phyloP scores from a whole-genome alignment of 768 basidiomycete species.

The Amanita fuliginea region DNA sequence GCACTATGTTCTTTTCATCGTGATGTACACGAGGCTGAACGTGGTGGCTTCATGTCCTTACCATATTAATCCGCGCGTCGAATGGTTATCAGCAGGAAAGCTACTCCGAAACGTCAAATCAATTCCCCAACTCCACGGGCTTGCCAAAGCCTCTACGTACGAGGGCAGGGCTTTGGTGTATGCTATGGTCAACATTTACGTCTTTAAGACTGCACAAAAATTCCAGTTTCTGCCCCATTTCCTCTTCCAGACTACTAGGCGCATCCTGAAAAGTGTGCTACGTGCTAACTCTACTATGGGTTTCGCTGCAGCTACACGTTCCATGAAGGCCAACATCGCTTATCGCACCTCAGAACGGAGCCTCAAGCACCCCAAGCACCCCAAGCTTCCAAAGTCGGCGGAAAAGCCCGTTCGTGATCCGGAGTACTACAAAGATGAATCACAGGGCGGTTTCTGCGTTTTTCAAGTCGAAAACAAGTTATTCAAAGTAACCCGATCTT shows the following conservation, averaged over 20 bases:
- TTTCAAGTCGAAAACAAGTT: slow-evolving; percentile 48
- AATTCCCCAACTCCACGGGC: background rate
- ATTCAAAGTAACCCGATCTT: slow-evolving; percentile 39
- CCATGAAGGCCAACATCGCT: slow-evolving; percentile 11
- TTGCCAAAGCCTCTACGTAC: background rate
- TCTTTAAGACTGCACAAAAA: slow-evolving; percentile 26
- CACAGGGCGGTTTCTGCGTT: slow-evolving; percentile 42
- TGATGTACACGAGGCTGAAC: slow-evolving; percentile 8
- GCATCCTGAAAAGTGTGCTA: slow-evolving; percentile 12
- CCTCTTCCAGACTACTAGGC: slow-evolving; percentile 22
- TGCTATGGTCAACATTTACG: slow-evolving; percentile 26
- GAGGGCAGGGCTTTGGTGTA: slow-evolving; percentile 3
- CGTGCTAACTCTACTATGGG: slow-evolving; percentile 6
- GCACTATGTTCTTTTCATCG: background rate
- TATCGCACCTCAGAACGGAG: slow-evolving; percentile 5
- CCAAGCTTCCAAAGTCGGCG: slow-evolving; percentile 1
- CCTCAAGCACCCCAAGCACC: slow-evolving; percentile 6
- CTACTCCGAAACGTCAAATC: background rate
- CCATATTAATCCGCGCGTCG: slow-evolving; percentile 3
- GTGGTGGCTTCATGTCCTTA: slow-evolving; percentile 5
- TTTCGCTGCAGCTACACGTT: slow-evolving; percentile 7
- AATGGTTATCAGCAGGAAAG: slow-evolving; percentile 1
- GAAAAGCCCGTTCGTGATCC: slow-evolving; percentile 18
- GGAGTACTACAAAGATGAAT: slow-evolving; percentile 22
- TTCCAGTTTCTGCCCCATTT: slow-evolving; percentile 21